Percentiles rank a stretch among this genome's conserved stretches.
These are phyloP conservation scores for Dryas alaskensis DNA, from an alignment of 306 rosid species.

Conservation along the genomic window DNA sequence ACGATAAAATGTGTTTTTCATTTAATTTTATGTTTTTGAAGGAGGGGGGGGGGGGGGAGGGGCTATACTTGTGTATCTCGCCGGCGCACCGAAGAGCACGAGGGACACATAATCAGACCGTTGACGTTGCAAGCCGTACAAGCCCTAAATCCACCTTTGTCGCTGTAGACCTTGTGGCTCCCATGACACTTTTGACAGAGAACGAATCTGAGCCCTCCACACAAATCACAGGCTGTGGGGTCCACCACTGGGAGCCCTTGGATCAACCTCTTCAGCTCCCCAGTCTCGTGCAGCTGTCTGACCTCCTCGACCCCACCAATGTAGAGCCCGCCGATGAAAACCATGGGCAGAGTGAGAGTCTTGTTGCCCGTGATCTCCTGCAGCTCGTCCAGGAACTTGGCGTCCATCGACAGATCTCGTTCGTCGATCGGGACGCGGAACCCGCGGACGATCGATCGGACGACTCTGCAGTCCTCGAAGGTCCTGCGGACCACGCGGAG, in stretches of 20 bases:
- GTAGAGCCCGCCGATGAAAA: constrained; percentile 59
- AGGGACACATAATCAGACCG: constrained; percentile 67
- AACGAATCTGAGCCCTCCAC: constrained; percentile 70
- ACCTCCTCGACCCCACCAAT: constrained; percentile 76
- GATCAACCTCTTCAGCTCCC: constrained; percentile 54
- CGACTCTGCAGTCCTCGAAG: constrained; percentile 63
- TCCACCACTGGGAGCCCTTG: constrained; percentile 49
- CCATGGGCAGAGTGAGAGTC: constrained; percentile 49
- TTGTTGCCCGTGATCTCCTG: constrained; percentile 43
- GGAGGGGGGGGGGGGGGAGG: too few species aligned
- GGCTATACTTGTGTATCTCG: constrained; percentile 26
- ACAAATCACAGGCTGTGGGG: constrained; percentile 40
- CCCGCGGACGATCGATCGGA: constrained; percentile 58
- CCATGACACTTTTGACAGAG: constrained; percentile 72
- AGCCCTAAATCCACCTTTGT: constrained; percentile 47
- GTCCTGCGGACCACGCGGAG: constrained; percentile 82
- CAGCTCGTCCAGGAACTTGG: constrained; percentile 49
- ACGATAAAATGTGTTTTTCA: too few species aligned
- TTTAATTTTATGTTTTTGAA: not conserved
- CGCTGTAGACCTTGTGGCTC: constrained; percentile 62
- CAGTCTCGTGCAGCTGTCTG: constrained; percentile 50
- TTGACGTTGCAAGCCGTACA: constrained; percentile 58
- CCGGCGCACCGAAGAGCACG: constrained; percentile 40
- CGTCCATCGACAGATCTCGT: constrained; percentile 79
- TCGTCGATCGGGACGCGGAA: constrained; percentile 65